A percentile compares a stretch with the other conserved stretches of the same genome.
Conservation (phyloP, 805 yeast genomes). For the Tetrapisispora namnaoensis region DNA sequence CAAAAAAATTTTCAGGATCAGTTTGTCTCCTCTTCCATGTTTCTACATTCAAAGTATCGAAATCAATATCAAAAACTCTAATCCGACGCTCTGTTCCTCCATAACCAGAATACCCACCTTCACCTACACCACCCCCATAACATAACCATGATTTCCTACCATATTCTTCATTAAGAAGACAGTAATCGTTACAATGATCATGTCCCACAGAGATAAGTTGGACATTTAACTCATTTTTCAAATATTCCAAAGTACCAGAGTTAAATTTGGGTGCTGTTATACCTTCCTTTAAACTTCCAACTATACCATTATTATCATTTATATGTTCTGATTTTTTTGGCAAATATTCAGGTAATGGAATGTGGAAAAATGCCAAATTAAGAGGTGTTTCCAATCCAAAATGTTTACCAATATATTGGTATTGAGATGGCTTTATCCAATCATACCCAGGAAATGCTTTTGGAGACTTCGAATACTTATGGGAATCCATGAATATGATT, state of each 20-base stretch:
- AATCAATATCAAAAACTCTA: constrained; percentile 60
- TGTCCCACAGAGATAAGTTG: constrained; percentile 78
- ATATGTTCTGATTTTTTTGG: constrained; percentile 28
- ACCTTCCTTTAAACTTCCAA: constrained; percentile 63
- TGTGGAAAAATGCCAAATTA: constrained; percentile 83
- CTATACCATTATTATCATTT: constrained; percentile 27
- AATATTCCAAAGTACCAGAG: constrained; percentile 50
- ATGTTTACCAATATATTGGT: constrained; percentile 42
- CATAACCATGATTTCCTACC: constrained; percentile 61
- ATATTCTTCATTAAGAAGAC: constrained; percentile 47
- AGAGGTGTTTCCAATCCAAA: constrained; percentile 19
- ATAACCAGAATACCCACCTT: constrained; percentile 94
- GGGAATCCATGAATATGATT: constrained; percentile 77
- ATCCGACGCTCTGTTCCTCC: constrained; percentile 78
- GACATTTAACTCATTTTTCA: constrained; percentile 55
- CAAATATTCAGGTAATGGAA: constrained; percentile 81
- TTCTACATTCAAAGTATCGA: constrained; percentile 31
- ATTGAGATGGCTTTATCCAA: constrained; percentile 66
- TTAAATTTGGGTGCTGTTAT: constrained; percentile 70
- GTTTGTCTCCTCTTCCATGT: constrained; percentile 71
- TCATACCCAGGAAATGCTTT: constrained; percentile 72
- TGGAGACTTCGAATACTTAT: constrained; percentile 60
- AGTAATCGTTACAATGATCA: constrained; percentile 91
- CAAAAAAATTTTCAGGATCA: constrained; percentile 39
- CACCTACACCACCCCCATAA: constrained; percentile 89